Evolutionary conservation across 2,329 filamentous ascomycete species (phyloP).

Genomic region (Coleophoma crateriformis): DNA sequence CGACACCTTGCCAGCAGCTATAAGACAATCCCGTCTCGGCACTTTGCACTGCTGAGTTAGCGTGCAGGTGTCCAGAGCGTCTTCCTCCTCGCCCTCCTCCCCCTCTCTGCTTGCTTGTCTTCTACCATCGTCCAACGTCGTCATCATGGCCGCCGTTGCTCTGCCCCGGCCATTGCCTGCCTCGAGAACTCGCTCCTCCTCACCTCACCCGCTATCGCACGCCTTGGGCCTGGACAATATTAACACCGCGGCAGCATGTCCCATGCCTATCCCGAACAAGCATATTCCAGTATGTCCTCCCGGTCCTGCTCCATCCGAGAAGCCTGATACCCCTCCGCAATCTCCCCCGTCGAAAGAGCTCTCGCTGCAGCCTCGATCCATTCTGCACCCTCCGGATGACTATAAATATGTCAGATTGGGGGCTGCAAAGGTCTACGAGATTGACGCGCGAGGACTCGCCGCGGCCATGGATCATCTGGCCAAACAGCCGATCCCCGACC

Average conservation of each 20-base stretch:
- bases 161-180: slow-evolving; percentile 22
- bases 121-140: not conserved
- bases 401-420: slow-evolving; percentile 49
- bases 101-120: not conserved
- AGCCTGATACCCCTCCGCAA: slow-evolving; percentile 56
- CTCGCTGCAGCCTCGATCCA: slow-evolving; percentile 54
- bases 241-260: slow-evolving; percentile 48
- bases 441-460: slow-evolving; percentile 63
- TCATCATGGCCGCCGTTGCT: slow-evolving; percentile 26
- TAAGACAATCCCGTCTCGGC: not conserved
- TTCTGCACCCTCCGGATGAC: slow-evolving; percentile 67
- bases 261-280: slow-evolving; percentile 74
- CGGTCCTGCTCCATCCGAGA: slow-evolving; percentile 55
- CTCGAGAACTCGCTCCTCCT: slow-evolving; percentile 20
- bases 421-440: slow-evolving; percentile 60
- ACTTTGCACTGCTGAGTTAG: not conserved
- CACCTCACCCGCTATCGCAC: slow-evolving; percentile 42
- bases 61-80: not conserved
- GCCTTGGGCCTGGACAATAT: slow-evolving; percentile 42
- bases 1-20: not conserved
- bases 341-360: slow-evolving; percentile 57
- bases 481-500: slow-evolving; percentile 75
- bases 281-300: slow-evolving; percentile 87
- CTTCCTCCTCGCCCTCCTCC: not conserved
- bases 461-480: slow-evolving; percentile 71